These are phyloP conservation scores for Candolleomyces efflorescens DNA, from an alignment of 768 basidiomycete genomes.

Conservation along the genomic window DNA sequence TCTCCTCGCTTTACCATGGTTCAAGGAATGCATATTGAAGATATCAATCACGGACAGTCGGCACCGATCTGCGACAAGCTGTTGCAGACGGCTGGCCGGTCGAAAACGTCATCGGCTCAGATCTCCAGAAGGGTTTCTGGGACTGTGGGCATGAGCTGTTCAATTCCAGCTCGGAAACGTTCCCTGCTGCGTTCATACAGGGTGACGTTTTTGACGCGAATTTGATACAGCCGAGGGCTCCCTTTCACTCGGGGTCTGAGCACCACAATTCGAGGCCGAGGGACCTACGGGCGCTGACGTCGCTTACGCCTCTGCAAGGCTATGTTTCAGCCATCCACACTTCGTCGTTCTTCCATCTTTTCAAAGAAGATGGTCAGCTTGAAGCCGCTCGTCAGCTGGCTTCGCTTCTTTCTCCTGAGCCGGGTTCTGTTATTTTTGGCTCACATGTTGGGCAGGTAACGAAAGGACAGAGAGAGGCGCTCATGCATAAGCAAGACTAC, in stretches of 20 bases:
- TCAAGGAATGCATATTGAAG: neutral
- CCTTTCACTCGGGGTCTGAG: conserved; percentile 15
- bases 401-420: conserved; percentile 26
- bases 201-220: conserved; percentile 50
- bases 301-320: conserved; percentile 30
- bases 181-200: conserved; percentile 50
- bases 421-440: conserved; percentile 32
- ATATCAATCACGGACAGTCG: conserved; percentile 29
- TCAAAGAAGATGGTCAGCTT: conserved; percentile 27
- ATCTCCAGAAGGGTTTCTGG: conserved; percentile 50
- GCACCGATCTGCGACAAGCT: conserved; percentile 34
- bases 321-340: conserved; percentile 44
- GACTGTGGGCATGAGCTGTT: conserved; percentile 60
- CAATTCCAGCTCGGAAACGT: conserved; percentile 43
- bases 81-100: conserved; percentile 37
- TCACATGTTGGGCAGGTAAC: conserved; percentile 30
- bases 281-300: conserved; percentile 11
- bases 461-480: conserved; percentile 11
- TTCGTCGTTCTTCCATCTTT: conserved; percentile 34
- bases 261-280: neutral
- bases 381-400: conserved; percentile 26
- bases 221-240: conserved; percentile 31
- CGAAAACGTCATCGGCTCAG: conserved; percentile 31
- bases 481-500: conserved; percentile 7
- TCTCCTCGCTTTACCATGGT: neutral